Evolutionary conservation across 2,329 filamentous ascomycete species (phyloP).

Genomic region (Didymella segeticola): DNA sequence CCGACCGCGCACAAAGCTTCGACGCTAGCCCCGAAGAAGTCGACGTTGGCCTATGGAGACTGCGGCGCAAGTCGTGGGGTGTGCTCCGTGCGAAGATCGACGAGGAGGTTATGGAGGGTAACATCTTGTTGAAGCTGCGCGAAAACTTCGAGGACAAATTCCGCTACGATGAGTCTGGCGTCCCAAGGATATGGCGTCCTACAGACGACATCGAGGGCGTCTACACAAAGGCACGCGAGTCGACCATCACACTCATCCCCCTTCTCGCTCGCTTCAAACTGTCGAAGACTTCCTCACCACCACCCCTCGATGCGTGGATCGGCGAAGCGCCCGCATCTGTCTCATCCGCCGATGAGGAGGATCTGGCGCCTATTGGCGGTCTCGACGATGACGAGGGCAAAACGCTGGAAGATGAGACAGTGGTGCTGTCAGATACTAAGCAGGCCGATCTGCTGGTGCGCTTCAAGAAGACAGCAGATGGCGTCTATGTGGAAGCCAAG

Average conservation of each 20-base stretch:
- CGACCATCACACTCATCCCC: conserved; percentile 88
- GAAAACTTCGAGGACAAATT: conserved; percentile 99
- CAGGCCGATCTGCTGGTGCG: conserved; percentile 88
- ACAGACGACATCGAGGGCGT: conserved; percentile 96
- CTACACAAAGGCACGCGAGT: conserved; percentile 91
- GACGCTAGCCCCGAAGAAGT: conserved; percentile 92
- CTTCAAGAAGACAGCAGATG: conserved; percentile 98
- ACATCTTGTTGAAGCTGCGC: conserved; percentile 89
- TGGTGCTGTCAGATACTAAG: conserved; percentile 87
- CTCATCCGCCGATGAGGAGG: conserved; percentile 86
- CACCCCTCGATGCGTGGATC: conserved; percentile 85
- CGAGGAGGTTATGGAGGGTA: conserved; percentile 97
- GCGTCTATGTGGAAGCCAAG: conserved; percentile 97
- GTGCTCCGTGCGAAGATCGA: conserved; percentile 90
- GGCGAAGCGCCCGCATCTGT: conserved; percentile 77
- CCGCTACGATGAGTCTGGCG: conserved; percentile 92
- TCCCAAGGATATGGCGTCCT: conserved; percentile 95
- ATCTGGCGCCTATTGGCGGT: conserved; percentile 85
- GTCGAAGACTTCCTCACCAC: conserved; percentile 73
- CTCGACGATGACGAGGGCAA: conserved; percentile 95
- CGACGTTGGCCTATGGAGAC: conserved; percentile 87
- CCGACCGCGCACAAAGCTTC: conserved; percentile 88
- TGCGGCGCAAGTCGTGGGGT: conserved; percentile 93
- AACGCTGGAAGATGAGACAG: conserved; percentile 95
- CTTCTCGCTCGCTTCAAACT: conserved; percentile 85